Evolutionary conservation across 495 filamentous ascomycete genomes (phyloP), one percentile per base, ranked within the genome.

Genomic region (Hypoxylon rickii): DNA sequence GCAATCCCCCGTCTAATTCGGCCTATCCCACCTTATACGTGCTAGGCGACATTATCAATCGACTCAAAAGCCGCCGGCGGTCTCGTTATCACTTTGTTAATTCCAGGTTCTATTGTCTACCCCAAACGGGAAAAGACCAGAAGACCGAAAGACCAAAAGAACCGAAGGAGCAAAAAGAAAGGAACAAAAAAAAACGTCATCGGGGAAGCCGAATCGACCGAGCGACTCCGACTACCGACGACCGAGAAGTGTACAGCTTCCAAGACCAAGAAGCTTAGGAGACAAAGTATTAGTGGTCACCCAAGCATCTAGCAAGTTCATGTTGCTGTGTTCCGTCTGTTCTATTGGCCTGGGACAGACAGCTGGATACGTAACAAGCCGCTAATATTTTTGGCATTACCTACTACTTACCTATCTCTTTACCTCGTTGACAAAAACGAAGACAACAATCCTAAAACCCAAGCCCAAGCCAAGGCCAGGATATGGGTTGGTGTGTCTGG

Each of bases 181-280:
- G 10, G 24, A 18, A 16, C 15, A 38, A 38, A 7, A 39, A 37
- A 34, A 24, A 54, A 49, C 43, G 47, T 53, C 34, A 63, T 54
- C 59, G 59, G 48, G n/a, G 57, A 63, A 18, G 21, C 48, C 53
- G 59, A 63, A 63, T 57, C 53, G 48, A 53, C 59, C 59, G 59
- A 63, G 48, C 32, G 46, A 57, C 47, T 53, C 58, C 58, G 58
- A 61, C 58, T 55, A 40, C 58, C 51, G 58, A 61, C 50, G 44
- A 48, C 58, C 58, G 58, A 61, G 45, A 26, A 34, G 24, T 29
- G 24, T 29, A 4, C 24, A 29, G 24, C 4, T 29, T 29, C 10
- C 24, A n/a, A n/a, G n/a, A n/a, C n/a, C n/a, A n/a, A n/a, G n/a
- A n/a, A n/a, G n/a, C n/a, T n/a, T n/a, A n/a, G n/a, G n/a, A n/a